phyloP scores from a whole-genome alignment of 2,329 filamentous ascomycete genomes.

The Cladosporium sp. region DNA sequence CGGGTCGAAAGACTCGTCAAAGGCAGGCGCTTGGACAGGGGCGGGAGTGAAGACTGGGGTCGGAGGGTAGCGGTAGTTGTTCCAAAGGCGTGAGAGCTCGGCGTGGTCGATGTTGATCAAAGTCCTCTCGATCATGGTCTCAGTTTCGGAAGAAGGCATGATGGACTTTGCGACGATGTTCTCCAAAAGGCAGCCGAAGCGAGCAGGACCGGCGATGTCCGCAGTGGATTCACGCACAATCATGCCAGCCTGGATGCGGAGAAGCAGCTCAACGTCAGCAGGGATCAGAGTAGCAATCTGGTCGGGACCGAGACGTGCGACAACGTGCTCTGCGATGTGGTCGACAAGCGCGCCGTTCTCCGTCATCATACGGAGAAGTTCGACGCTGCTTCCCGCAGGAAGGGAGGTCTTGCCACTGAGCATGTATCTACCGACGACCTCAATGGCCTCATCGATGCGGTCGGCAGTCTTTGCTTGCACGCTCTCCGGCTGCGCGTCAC shows the following conservation, averaged over 20 bases:
- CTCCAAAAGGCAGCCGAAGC: conserved; percentile 60
- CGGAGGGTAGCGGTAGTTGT: conserved; percentile 51
- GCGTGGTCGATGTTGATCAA: conserved; percentile 50
- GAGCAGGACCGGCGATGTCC: conserved; percentile 55
- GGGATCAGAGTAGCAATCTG: conserved; percentile 54
- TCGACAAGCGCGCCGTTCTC: conserved; percentile 61
- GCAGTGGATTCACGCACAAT: conserved; percentile 43
- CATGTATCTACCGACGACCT: conserved; percentile 61
- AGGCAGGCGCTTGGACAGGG: conserved; percentile 54
- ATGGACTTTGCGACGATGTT: conserved; percentile 50
- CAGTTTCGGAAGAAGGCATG: conserved; percentile 53
- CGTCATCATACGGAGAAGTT: conserved; percentile 60
- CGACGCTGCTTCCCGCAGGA: conserved; percentile 53
- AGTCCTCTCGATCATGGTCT: conserved; percentile 55
- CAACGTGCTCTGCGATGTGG: conserved; percentile 56
- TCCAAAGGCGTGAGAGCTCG: conserved; percentile 53
- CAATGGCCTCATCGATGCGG: conserved; percentile 81
- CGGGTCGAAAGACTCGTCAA: conserved; percentile 83
- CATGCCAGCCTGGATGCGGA: conserved; percentile 56
- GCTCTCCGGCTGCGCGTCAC: conserved; percentile 53
- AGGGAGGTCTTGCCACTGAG: conserved; percentile 49
- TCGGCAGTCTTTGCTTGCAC: conserved; percentile 57
- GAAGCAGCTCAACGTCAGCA: conserved; percentile 54
- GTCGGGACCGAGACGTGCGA: conserved; percentile 58
- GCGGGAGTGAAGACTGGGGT: conserved; percentile 45